phyloP scores from a whole-genome alignment of 208 protist genomes.

The Strigomonas culicis region DNA sequence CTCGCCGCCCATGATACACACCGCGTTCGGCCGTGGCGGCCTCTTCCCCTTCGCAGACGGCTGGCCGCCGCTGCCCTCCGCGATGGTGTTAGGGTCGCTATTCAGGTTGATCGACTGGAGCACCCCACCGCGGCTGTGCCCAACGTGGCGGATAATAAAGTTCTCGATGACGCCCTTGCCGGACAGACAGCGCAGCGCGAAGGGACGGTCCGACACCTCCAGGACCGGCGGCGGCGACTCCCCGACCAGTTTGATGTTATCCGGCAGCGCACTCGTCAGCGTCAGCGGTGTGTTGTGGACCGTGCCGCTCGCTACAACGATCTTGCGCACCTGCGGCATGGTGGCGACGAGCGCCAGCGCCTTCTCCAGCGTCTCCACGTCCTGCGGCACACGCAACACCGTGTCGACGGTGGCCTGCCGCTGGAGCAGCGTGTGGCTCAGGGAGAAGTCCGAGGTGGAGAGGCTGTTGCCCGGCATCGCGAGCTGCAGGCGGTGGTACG shows the following conservation, averaged over 20 bases:
- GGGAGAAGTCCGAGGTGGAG: constrained; percentile 39
- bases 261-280: constrained; percentile 50
- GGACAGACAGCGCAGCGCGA: constrained; percentile 51
- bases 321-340: constrained; percentile 61
- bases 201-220: constrained; percentile 45
- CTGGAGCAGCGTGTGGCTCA: constrained; percentile 19
- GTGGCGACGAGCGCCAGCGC: constrained; percentile 32
- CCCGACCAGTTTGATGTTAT: constrained; percentile 62
- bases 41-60: constrained; percentile 23
- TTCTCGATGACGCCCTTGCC: constrained; percentile 68
- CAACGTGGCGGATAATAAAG: constrained; percentile 72
- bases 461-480: constrained; percentile 28
- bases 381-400: constrained; percentile 49
- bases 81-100: neutral
- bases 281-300: constrained; percentile 43
- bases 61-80: neutral
- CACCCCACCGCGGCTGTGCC: constrained; percentile 17
- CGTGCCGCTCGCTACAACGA: constrained; percentile 48
- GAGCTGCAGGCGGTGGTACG: constrained; percentile 28
- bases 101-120: constrained; percentile 3
- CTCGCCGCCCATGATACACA: constrained; percentile 63
- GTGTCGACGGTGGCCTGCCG: constrained; percentile 22
- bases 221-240: constrained; percentile 62
- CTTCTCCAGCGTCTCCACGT: constrained; percentile 41
- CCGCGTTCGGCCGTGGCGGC: constrained; percentile 46